Percentiles rank a stretch among this genome's conserved stretches.
Evolutionary conservation across 2,329 filamentous ascomycete genomes (phyloP).

Genomic region (Orbilia blumenaviensis): DNA sequence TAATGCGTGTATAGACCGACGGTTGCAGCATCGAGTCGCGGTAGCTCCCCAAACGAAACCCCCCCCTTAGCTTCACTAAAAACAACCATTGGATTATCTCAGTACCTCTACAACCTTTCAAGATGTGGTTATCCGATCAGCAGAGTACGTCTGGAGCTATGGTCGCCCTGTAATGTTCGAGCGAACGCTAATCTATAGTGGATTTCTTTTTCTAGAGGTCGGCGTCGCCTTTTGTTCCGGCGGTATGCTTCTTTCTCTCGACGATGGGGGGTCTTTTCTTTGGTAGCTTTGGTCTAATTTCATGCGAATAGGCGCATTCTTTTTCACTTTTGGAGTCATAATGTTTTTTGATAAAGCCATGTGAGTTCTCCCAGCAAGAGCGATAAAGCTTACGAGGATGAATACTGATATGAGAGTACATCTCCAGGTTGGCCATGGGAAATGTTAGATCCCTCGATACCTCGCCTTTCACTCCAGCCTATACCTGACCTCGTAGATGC

Average conservation of each 20-base stretch:
- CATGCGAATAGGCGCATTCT: conserved; percentile 76
- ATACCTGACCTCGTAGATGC: conserved; percentile 31
- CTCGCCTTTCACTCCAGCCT: background rate
- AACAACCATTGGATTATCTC: background rate
- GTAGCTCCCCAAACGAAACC: conserved; percentile 8
- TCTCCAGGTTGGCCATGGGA: conserved; percentile 87
- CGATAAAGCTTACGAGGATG: background rate
- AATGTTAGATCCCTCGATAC: conserved; percentile 70
- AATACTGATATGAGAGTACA: conserved; percentile 2
- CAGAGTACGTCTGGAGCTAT: conserved; percentile 74
- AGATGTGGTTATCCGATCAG: conserved; percentile 92
- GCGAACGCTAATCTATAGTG: conserved; percentile 57
- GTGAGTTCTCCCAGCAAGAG: conserved; percentile 65
- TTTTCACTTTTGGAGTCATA: conserved; percentile 91
- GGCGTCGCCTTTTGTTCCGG: conserved; percentile 97
- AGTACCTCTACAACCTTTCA: conserved; percentile 62
- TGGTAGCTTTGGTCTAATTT: background rate
- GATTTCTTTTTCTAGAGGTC: conserved; percentile 73
- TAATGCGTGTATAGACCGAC: background rate
- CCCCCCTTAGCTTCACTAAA: background rate
- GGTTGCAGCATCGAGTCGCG: conserved; percentile 8
- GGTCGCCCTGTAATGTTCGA: background rate
- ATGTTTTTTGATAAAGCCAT: conserved; percentile 98
- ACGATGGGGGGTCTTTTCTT: background rate
- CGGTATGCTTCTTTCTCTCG: conserved; percentile 71